Conservation (phyloP, 2,329 filamentous ascomycete genomes). For the Pestalotiopsis sp. region DNA sequence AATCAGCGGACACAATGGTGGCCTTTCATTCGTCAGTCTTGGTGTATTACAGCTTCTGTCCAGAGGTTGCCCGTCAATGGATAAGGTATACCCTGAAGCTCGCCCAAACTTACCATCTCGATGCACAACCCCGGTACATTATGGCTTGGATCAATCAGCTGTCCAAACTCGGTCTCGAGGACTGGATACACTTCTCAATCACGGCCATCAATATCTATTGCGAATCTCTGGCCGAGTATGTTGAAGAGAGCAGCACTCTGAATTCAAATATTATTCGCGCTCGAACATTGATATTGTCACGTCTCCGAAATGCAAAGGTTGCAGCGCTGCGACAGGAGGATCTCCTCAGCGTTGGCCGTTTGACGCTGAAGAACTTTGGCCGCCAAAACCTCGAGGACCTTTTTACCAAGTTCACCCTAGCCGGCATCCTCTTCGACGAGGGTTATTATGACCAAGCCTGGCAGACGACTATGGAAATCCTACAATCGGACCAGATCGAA, state of each 20-base stretch:
- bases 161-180: not conserved
- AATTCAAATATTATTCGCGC: not conserved
- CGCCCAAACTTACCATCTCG: not conserved
- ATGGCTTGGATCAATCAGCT: not conserved
- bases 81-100: not conserved
- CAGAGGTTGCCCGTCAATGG: not conserved
- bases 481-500: not conserved
- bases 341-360: not conserved
- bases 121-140: not conserved
- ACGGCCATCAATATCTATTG: not conserved
- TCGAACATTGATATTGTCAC: not conserved
- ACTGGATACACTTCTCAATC: not conserved
- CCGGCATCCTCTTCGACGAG: not conserved
- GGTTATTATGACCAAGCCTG: not conserved
- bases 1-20: not conserved
- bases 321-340: not conserved
- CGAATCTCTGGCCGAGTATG: not conserved
- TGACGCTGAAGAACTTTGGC: not conserved
- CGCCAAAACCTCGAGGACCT: not conserved
- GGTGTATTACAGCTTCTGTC: not conserved
- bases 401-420: not conserved
- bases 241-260: not conserved
- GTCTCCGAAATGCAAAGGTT: not conserved
- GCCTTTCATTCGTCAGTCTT: not conserved
- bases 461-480: not conserved